Base-by-base conservation (phyloP, 805 yeast species). In the Kodamaea lidongshanica region DNA sequence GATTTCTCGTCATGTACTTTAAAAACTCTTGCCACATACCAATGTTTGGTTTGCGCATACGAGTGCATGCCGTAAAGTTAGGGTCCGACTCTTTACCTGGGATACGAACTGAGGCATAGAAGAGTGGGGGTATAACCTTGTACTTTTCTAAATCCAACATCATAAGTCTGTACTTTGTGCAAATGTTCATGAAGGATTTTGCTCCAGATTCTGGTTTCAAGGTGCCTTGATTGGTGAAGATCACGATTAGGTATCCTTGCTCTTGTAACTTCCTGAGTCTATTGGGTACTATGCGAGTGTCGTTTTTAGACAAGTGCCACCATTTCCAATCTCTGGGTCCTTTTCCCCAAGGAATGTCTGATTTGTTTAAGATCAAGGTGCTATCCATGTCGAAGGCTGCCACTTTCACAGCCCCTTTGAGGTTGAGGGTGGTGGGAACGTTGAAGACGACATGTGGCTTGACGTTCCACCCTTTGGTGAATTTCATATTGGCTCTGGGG, bases 381-480 rank as follows among this genome's bases (percentile, higher is more conserved):
- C 74, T 79, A 58, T 89, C 98, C 29, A 89, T 61, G 52, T 89
- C 97, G 54, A 88, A 89, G 0, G 82, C 81, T 2, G 85, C 85
- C 1, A 81, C 44, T 23, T 63, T n/a, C n/a, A n/a, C n/a, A n/a
- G n/a, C n/a, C n/a, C n/a, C n/a, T n/a, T n/a, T n/a, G n/a, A n/a
- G 7, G 3, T 9, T 14, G 5, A 21, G 16, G 10, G 16, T 14
- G 13, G 27, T 9, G 4, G 28, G 33, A 4, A 26, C 24, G 16
- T 28, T 29, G 14, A 12, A 30, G 17, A 17, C 34, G 21, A 21
- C 27, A 16, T 13, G 31, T 22, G 30, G 35, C 16, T 12, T 4
- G 5, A 27, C 12, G 9, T 27, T 23, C 35, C 35, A 32, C 8
- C 31, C 22, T 9, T 27, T 23, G 14, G 13, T 23, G 23, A 27